Base-by-base conservation (phyloP, 148 eudicot genomes). In the Persicaria tinctoria region DNA sequence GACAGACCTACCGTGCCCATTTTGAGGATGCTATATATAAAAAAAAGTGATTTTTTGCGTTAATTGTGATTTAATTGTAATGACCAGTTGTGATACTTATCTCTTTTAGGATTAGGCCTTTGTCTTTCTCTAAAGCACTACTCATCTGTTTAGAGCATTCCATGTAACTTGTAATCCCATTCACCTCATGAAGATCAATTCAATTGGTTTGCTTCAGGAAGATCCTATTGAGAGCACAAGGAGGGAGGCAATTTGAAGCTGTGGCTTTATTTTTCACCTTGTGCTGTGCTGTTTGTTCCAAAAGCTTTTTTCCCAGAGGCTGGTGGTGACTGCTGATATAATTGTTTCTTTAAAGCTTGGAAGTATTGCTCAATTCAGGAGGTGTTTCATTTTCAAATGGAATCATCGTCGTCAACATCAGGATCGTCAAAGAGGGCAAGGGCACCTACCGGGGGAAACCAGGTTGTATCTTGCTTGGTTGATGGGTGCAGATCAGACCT, bases 401-500 rank as follows among this genome's bases (percentile, higher is more conserved):
- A 80, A 49, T 77, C 83, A 27, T 69, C 73, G 56, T 59, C 80
- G 41, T 51, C 87, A 41, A 60, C 82, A 41, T 12, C 85, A 41
- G 86, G 87, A 46, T 78, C 93, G 7, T 83, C 86, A 4, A 89
- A 84, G 73, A 84, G 89, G 83, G 78, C 89, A 0, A 83, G 93
- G 3, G 82, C 83, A 0, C 80, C 85, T 1, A 44, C 77, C 53
- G 81, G 80, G 51, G 78, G 81, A 11, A 74, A 63, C 59, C 89
- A 87, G 47, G 70, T 78, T 5, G 89, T 79, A 16, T 82, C 78
- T 5, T 89, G 93, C 60, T 70, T 83, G 75, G 90, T 89, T 10
- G 93, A 89, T 53, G 93, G 90, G 4, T 89, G 93, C 76, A 79
- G 78, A 57, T 82, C 90, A 2, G 90, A 89, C 49, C 87, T 89